These are phyloP conservation scores for Lyophyllum shimeji DNA, from an alignment of 768 basidiomycete species.

Conservation along the genomic window DNA sequence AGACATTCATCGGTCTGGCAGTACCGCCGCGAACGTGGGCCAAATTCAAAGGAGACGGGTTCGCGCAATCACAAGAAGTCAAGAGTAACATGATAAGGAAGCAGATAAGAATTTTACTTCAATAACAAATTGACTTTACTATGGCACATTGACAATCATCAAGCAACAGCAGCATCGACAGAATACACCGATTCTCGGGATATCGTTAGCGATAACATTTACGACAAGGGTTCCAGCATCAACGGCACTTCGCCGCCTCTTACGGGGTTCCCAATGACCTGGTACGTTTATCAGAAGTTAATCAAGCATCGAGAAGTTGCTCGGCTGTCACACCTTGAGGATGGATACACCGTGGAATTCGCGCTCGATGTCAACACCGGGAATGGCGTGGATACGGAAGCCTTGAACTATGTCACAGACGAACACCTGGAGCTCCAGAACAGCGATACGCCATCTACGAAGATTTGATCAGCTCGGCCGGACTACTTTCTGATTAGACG, in stretches of 20 bases:
- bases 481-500: too few species aligned
- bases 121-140: too few species aligned
- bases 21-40: too few species aligned
- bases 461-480: too few species aligned
- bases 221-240: background rate
- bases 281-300: background rate
- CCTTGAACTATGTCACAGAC: conserved; percentile 7
- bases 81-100: too few species aligned
- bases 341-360: conserved; percentile 7
- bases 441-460: conserved; percentile 7
- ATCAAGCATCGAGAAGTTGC: background rate
- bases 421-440: conserved; percentile 3
- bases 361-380: conserved; percentile 1
- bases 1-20: too few species aligned
- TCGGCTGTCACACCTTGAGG: background rate
- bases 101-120: too few species aligned
- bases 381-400: conserved; percentile 3
- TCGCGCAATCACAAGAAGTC: too few species aligned
- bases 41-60: too few species aligned
- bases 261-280: background rate
- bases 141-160: background rate
- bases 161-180: background rate
- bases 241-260: conserved; percentile 1
- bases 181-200: background rate
- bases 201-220: background rate